These are phyloP conservation scores for Actinomortierella ambigua DNA, from an alignment of 371 early-diverging fungal species.

Conservation along the genomic window DNA sequence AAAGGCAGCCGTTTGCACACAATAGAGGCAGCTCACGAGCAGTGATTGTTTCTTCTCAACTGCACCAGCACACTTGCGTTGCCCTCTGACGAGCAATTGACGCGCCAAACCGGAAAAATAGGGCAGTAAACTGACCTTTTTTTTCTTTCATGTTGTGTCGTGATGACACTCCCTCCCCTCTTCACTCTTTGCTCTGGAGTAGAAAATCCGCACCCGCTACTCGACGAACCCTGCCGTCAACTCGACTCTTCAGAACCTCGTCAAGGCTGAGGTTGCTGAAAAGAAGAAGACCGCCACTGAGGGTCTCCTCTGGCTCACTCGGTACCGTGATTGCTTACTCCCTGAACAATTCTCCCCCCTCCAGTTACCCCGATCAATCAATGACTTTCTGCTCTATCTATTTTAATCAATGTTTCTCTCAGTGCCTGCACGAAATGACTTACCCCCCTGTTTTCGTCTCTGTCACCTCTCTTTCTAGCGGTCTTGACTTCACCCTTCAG, in stretches of 20 bases:
- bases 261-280: slow-evolving; percentile 67
- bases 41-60: not conserved
- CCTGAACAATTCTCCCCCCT: not conserved
- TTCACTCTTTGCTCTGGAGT: too few species aligned
- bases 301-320: slow-evolving; percentile 92
- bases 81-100: not conserved
- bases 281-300: slow-evolving; percentile 86
- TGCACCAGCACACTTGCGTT: not conserved
- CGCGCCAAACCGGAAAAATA: not conserved
- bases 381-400: not conserved
- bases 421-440: not conserved
- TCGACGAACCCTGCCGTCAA: slow-evolving; percentile 63
- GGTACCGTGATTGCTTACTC: slow-evolving; percentile 50
- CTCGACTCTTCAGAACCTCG: slow-evolving; percentile 83
- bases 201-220: slow-evolving; percentile 86
- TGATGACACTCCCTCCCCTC: not conserved
- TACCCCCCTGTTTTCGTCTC: too few species aligned
- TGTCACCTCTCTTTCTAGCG: slow-evolving; percentile 57
- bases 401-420: not conserved
- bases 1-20: too few species aligned
- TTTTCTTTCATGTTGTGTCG: not conserved
- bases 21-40: too few species aligned
- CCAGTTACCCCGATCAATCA: not conserved
- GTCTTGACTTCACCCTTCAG: slow-evolving; percentile 86
- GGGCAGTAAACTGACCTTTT: not conserved